Conservation (phyloP, 805 yeast species). For the Clavispora vitiphila region DNA sequence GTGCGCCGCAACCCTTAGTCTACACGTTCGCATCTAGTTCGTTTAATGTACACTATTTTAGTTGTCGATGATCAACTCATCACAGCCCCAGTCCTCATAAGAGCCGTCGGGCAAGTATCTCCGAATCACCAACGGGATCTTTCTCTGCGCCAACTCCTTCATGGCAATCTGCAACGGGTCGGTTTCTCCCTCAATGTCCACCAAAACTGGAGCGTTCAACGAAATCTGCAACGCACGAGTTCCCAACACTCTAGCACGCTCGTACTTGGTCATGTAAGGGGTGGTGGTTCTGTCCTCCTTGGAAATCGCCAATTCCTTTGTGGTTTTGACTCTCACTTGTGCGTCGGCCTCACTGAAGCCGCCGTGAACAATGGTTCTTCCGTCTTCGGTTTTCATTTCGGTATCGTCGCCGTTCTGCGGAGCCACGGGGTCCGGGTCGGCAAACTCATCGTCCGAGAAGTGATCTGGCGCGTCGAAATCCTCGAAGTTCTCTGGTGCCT, state of each 20-base stretch:
- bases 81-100: constrained; percentile 98
- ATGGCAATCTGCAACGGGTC: constrained; percentile 97
- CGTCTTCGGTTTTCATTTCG: constrained; percentile 59
- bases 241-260: constrained; percentile 95
- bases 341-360: constrained; percentile 59
- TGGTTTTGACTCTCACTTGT: constrained; percentile 50
- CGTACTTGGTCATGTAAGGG: constrained; percentile 98
- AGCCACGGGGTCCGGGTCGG: constrained; percentile 27
- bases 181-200: constrained; percentile 97
- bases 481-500: constrained; percentile 62
- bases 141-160: constrained; percentile 92
- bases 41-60: constrained; percentile 18
- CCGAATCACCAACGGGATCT: constrained; percentile 92
- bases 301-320: constrained; percentile 81
- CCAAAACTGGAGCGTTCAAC: constrained; percentile 97
- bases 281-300: constrained; percentile 88
- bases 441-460: constrained; percentile 66
- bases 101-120: constrained; percentile 96
- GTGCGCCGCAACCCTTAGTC: neutral
- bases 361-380: constrained; percentile 66
- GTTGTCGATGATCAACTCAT: constrained; percentile 88
- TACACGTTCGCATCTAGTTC: neutral
- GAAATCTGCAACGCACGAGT: constrained; percentile 97
- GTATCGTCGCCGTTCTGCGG: constrained; percentile 26
- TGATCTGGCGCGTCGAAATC: constrained; percentile 81